phyloP scores from a whole-genome alignment of 1,284 basidiomycete genomes.

The Ustilago bromivora region DNA sequence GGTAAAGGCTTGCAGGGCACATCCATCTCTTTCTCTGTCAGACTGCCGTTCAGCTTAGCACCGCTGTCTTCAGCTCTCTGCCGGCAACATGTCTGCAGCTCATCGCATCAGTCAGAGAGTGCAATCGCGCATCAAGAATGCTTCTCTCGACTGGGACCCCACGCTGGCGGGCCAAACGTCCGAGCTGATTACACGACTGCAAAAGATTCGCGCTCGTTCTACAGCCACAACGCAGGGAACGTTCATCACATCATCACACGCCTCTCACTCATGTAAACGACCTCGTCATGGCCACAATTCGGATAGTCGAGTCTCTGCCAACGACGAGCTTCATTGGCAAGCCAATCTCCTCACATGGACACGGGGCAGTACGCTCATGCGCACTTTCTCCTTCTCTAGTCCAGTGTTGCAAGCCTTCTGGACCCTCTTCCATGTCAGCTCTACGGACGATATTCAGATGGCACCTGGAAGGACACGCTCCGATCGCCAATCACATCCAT shows the following conservation, averaged over 20 bases:
- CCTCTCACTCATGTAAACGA: background rate
- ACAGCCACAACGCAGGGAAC: constrained; percentile 28
- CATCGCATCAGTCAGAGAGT: constrained; percentile 30
- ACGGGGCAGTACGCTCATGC: constrained; percentile 39
- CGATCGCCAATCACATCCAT: background rate
- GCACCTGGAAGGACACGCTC: constrained; percentile 31
- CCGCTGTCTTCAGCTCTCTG: background rate
- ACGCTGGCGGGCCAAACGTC: constrained; percentile 16
- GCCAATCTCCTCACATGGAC: constrained; percentile 51
- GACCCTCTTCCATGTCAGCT: constrained; percentile 49
- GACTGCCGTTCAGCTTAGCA: background rate
- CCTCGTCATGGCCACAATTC: background rate
- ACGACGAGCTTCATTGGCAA: constrained; percentile 54
- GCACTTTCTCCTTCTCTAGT: constrained; percentile 48
- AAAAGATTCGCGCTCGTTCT: constrained; percentile 43
- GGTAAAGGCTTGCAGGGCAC: background rate
- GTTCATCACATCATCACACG: constrained; percentile 10
- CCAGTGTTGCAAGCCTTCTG: constrained; percentile 57
- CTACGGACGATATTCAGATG: constrained; percentile 30
- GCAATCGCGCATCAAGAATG: constrained; percentile 6
- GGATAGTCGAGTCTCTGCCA: background rate
- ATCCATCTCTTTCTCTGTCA: background rate
- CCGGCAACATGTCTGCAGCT: constrained; percentile 29
- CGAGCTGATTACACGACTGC: constrained; percentile 29
- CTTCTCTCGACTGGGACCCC: background rate